phyloP scores from a whole-genome alignment of 257 asterid genomes.

The Nicotiana obtusifolia region DNA sequence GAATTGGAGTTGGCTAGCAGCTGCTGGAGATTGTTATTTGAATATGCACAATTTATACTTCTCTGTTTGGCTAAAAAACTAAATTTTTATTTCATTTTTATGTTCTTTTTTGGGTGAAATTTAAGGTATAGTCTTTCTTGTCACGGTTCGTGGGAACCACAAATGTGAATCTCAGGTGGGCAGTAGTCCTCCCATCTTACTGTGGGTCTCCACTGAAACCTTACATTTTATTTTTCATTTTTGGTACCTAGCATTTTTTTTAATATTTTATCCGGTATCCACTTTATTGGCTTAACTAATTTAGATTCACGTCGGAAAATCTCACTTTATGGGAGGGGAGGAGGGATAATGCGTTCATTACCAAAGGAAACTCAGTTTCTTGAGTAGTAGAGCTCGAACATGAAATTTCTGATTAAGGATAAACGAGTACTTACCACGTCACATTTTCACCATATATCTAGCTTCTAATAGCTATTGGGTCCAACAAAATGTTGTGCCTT shows the following conservation, averaged over 20 bases:
- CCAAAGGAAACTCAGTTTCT: too few species aligned
- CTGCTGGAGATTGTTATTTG: not conserved
- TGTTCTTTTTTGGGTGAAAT: not conserved
- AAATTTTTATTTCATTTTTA: not conserved
- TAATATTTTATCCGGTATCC: too few species aligned
- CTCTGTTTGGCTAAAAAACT: not conserved
- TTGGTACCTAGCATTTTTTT: not conserved
- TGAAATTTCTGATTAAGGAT: too few species aligned
- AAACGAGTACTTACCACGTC: too few species aligned
- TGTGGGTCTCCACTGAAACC: not conserved
- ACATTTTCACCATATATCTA: not conserved
- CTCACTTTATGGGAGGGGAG: too few species aligned
- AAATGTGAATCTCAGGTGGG: slow-evolving; percentile 3
- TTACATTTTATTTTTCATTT: not conserved
- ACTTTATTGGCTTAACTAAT: too few species aligned
- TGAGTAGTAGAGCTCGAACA: too few species aligned
- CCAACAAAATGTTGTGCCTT: not conserved
- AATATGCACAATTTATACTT: not conserved
- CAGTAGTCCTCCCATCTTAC: not conserved
- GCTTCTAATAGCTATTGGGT: not conserved
- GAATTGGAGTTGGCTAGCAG: not conserved
- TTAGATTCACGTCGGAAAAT: too few species aligned
- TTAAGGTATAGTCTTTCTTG: not conserved
- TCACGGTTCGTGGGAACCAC: slow-evolving; percentile 3
- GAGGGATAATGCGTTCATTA: too few species aligned